phyloP scores from a whole-genome alignment of 129 eudicot species.

The Sambucus nigra region DNA sequence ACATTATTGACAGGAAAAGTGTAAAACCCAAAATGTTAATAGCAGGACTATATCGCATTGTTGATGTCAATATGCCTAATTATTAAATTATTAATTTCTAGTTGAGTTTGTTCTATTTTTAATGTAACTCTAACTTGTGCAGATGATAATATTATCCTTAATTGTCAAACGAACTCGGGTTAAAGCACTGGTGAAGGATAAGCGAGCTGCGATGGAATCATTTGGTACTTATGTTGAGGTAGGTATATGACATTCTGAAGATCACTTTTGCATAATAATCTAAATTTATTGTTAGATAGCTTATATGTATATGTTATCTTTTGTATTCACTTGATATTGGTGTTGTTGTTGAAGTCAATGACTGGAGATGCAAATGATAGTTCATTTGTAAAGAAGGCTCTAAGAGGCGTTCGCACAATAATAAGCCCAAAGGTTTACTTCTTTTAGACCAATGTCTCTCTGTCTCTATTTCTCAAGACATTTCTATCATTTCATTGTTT shows the following conservation, averaged over 20 bases:
- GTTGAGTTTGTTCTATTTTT: neutral
- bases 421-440: slow-evolving; percentile 74
- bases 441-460: slow-evolving; percentile 1
- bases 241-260: slow-evolving; percentile 9
- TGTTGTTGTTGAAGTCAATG: slow-evolving; percentile 40
- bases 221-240: slow-evolving; percentile 98
- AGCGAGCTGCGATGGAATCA: slow-evolving; percentile 78
- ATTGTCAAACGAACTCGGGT: slow-evolving; percentile 77
- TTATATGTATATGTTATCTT: neutral
- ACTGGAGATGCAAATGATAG: slow-evolving; percentile 64
- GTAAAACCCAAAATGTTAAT: too few relatives aligned
- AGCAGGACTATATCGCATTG: too few relatives aligned
- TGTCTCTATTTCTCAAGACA: neutral
- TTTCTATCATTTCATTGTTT: slow-evolving; percentile 15
- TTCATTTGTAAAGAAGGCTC: slow-evolving; percentile 49
- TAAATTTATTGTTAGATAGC: neutral
- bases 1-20: too few relatives aligned
- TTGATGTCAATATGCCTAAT: too few relatives aligned
- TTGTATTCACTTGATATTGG: slow-evolving; percentile 3
- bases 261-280: neutral
- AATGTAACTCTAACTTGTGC: slow-evolving; percentile 16
- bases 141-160: slow-evolving; percentile 76
- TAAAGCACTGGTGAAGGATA: slow-evolving; percentile 90
- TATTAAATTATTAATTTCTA: neutral
- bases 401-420: slow-evolving; percentile 74